These are phyloP conservation scores for Picochlorum costavermella DNA, from an alignment of 139 green algal genomes.

Conservation along the genomic window DNA sequence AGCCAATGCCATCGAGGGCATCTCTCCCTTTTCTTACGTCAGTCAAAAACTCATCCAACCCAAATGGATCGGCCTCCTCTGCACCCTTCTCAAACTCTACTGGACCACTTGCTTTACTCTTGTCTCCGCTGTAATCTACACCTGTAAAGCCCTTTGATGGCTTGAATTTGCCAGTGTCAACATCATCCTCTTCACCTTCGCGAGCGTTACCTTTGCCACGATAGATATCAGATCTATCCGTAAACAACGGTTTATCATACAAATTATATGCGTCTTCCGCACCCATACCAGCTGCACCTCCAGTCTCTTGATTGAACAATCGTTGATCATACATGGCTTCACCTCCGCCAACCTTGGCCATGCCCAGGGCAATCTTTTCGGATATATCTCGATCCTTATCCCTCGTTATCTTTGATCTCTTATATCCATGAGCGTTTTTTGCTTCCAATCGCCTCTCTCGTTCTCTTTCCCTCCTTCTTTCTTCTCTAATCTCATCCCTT, in stretches of 20 bases:
- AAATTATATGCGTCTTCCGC: constrained; percentile 87
- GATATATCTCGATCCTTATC: constrained; percentile 90
- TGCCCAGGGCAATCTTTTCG: constrained; percentile 79
- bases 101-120: constrained; percentile 25
- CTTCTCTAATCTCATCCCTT: constrained; percentile 75
- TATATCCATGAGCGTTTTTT: constrained; percentile 53
- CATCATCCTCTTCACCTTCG: not conserved
- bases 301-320: constrained; percentile 94
- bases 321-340: constrained; percentile 95
- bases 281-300: constrained; percentile 67
- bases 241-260: constrained; percentile 95
- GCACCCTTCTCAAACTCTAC: constrained; percentile 83
- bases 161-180: constrained; percentile 71
- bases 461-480: constrained; percentile 78
- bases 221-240: constrained; percentile 65
- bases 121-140: constrained; percentile 39
- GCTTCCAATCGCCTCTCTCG: constrained; percentile 78
- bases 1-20: constrained; percentile 13
- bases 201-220: constrained; percentile 19
- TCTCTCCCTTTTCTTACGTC: constrained; percentile 54
- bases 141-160: constrained; percentile 84
- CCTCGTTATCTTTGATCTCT: constrained; percentile 87
- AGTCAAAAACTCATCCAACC: constrained; percentile 80
- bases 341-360: constrained; percentile 47
- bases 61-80: constrained; percentile 79